Conservation (phyloP, 2,329 filamentous ascomycete species). For the Botrytis tulipae region DNA sequence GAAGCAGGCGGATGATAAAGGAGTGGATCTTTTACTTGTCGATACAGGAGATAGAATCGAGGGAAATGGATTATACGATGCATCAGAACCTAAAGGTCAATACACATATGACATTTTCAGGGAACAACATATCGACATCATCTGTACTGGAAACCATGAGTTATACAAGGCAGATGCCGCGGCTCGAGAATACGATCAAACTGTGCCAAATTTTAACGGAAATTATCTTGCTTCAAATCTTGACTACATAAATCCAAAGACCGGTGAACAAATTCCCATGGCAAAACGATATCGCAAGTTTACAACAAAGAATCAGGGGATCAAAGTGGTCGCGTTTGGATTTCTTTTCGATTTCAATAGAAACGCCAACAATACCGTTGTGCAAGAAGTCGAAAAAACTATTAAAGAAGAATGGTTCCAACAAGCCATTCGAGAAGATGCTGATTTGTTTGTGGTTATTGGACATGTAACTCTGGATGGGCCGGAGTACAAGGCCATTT, state of each 20-base stretch:
- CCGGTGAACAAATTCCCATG: conserved; percentile 69
- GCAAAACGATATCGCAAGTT: conserved; percentile 85
- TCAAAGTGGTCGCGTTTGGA: conserved; percentile 83
- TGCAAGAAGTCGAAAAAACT: conserved; percentile 75
- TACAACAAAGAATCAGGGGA: conserved; percentile 82
- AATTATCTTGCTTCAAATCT: conserved; percentile 90
- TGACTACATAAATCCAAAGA: conserved; percentile 75
- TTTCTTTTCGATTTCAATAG: conserved; percentile 93
- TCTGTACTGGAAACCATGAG: conserved; percentile 92
- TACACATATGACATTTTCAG: conserved; percentile 87
- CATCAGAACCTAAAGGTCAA: conserved; percentile 79
- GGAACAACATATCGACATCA: conserved; percentile 77
- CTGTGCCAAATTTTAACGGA: conserved; percentile 77
- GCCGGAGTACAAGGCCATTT: conserved; percentile 74
- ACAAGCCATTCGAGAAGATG: conserved; percentile 75
- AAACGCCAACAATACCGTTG: conserved; percentile 87
- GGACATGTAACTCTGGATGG: conserved; percentile 85
- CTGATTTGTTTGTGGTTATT: conserved; percentile 82
- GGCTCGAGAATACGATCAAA: conserved; percentile 72
- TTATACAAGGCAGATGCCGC: conserved; percentile 81
- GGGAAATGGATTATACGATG: conserved; percentile 92
- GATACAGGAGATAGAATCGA: conserved; percentile 94
- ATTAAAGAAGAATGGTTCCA: conserved; percentile 88
- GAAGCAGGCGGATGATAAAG: conserved; percentile 71
- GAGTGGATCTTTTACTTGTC: conserved; percentile 83